Conservation (phyloP, 345 rosid species). For the Physaria fendleri region DNA sequence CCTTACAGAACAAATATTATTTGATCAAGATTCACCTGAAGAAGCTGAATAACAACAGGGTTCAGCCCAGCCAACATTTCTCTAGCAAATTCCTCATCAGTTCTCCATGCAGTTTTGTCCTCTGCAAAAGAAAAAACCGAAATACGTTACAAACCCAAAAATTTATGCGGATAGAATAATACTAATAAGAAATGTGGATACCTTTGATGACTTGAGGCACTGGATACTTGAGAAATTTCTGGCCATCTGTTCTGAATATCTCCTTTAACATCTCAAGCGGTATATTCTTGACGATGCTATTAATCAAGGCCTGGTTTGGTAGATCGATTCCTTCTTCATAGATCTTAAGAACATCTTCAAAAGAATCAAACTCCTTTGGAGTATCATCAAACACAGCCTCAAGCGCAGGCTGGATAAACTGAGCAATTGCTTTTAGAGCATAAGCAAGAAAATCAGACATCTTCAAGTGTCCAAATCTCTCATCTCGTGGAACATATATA, state of each 20-base stretch:
- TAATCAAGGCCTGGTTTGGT: conserved; percentile 38
- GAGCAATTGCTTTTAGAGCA: conserved; percentile 49
- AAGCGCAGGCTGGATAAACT: conserved; percentile 45
- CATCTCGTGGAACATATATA: conserved; percentile 80
- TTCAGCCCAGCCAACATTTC: conserved; percentile 82
- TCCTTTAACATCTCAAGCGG: conserved; percentile 52
- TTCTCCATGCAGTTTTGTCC: conserved; percentile 60
- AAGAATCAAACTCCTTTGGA: conserved; percentile 48
- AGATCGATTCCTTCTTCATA: conserved; percentile 52
- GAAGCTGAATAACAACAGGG: conserved; percentile 52
- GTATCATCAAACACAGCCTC: conserved; percentile 39
- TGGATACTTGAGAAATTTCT: conserved; percentile 45
- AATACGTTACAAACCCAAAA: background rate
- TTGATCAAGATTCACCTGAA: conserved; percentile 36
- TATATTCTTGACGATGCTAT: conserved; percentile 32
- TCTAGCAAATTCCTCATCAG: conserved; percentile 73
- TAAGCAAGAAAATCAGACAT: conserved; percentile 55
- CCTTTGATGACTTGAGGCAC: conserved; percentile 72
- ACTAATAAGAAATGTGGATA: conserved; percentile 11
- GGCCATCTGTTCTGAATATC: conserved; percentile 49
- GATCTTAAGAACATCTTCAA: conserved; percentile 48
- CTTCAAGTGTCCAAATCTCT: conserved; percentile 66
- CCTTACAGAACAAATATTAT: background rate
- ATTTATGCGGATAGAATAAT: background rate
- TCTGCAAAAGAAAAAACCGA: conserved; percentile 25